phyloP scores from a whole-genome alignment of 345 rosid genomes.

The Erucastrum elatum region DNA sequence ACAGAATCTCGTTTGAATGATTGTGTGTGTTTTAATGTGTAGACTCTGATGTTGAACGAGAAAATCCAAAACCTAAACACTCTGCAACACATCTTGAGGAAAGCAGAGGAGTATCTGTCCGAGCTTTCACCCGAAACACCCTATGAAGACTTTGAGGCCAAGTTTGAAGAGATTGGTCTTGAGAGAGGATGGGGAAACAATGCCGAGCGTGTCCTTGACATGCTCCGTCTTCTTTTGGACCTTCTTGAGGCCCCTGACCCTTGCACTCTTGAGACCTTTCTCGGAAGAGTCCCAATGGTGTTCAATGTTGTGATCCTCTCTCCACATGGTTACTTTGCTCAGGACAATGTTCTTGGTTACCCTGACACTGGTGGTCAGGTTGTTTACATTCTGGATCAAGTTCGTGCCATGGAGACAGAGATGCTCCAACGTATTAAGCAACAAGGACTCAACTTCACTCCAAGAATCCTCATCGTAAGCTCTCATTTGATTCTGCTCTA shows the following conservation, averaged over 20 bases:
- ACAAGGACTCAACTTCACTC: conserved; percentile 86
- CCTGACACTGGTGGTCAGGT: conserved; percentile 99
- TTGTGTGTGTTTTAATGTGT: conserved; percentile 17
- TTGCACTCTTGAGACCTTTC: conserved; percentile 87
- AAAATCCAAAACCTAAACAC: conserved; percentile 63
- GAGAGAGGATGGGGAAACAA: conserved; percentile 97
- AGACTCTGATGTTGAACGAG: conserved; percentile 84
- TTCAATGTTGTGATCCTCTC: conserved; percentile 90
- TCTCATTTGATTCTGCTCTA: neutral
- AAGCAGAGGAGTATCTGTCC: conserved; percentile 84
- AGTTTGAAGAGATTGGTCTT: conserved; percentile 89
- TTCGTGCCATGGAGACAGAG: conserved; percentile 86
- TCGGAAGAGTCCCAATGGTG: conserved; percentile 87
- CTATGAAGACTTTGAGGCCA: conserved; percentile 59
- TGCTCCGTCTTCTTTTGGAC: conserved; percentile 89
- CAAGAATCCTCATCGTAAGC: conserved; percentile 82
- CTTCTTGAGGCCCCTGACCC: conserved; percentile 98
- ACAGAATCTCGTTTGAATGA: neutral
- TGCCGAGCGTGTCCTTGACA: conserved; percentile 73
- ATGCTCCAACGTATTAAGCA: conserved; percentile 89
- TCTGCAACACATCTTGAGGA: conserved; percentile 72
- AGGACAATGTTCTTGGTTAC: conserved; percentile 91
- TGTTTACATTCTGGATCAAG: conserved; percentile 97
- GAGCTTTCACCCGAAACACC: conserved; percentile 56
- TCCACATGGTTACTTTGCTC: conserved; percentile 96